These are phyloP conservation scores for Naganishia cerealis DNA, from an alignment of 1,284 basidiomycete species.

Conservation along the genomic window DNA sequence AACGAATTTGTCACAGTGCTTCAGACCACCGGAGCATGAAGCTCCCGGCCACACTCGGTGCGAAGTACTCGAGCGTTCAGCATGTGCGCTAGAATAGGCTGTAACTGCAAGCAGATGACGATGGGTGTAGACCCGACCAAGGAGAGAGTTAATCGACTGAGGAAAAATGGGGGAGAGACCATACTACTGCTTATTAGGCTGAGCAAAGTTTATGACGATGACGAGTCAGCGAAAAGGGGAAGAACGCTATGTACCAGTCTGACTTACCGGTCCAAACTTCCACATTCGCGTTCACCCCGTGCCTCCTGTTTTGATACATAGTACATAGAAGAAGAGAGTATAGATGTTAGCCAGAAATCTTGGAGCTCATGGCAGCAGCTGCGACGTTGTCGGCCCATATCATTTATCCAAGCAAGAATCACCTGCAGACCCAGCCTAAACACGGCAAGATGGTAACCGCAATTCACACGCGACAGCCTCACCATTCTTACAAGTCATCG, in stretches of 20 bases:
- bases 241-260: background rate
- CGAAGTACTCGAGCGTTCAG: slow-evolving; percentile 72
- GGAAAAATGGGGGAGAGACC: slow-evolving; percentile 80
- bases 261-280: slow-evolving; percentile 79
- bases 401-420: too few relatives aligned
- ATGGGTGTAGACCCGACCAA: slow-evolving; percentile 81
- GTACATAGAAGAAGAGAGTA: too few relatives aligned
- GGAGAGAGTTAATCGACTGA: slow-evolving; percentile 71
- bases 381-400: too few relatives aligned
- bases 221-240: background rate
- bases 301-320: too few relatives aligned
- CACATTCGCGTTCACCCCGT: slow-evolving; percentile 80
- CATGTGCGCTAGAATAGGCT: slow-evolving; percentile 75
- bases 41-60: slow-evolving; percentile 78
- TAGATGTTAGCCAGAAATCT: too few relatives aligned
- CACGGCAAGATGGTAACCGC: background rate
- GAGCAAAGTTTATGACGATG: background rate
- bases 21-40: too few relatives aligned
- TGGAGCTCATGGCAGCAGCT: too few relatives aligned
- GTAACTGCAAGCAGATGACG: slow-evolving; percentile 78
- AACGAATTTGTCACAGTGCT: too few relatives aligned
- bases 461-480: slow-evolving; percentile 12
- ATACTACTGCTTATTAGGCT: slow-evolving; percentile 80
- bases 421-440: too few relatives aligned
- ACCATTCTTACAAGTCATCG: slow-evolving; percentile 10